Base-by-base conservation (phyloP, 1,284 basidiomycete genomes). In the Apiotrichum brassicae region DNA sequence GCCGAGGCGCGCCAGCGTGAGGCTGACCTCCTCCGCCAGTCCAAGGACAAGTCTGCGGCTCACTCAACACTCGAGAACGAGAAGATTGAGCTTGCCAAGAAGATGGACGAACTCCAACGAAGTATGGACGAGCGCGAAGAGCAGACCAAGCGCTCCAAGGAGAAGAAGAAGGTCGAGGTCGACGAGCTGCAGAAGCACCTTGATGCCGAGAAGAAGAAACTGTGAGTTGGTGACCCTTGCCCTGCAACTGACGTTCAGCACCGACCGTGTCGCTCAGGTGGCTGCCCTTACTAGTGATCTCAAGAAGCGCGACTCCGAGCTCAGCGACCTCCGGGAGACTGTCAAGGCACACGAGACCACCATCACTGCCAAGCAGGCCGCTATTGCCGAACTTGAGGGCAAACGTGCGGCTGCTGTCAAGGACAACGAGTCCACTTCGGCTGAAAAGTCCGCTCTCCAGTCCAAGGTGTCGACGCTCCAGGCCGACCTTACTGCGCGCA, bases 281-380 rank as follows among this genome's bases (percentile, higher is more conserved):
- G 79, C 84, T 18, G 71, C 74, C 5, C 70, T 87, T 4, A 85
- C 85, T 62, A 77, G 79, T 42, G 83, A 86, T 42, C 76, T 81
- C 20, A 81, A 85, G 20, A 80, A 85, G 47, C 77, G 82, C n/a
- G 86, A 85, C 58, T 82, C 85, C 42, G 87, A 92, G 63, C 76
- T 90, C 2, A 75, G 83, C 4, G 90, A 95, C 66, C 72, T 91
- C 9, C 61, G 57, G 33, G 56, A 61, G 28, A 44, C 51, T n/a
- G 49, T 63, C 63, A 63, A 63, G 48, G 56, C 54, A 5, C 65
- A 91, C 62, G 85, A 89, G 33, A 74, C 76, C 9, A 82, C 86
- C 74, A 81, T 94, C 56, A 78, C 84, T 68, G 78, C 80, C 68
- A 90, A 89, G 72, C 87, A 94, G 57, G 79, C 80, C 6, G 84